Conservation (phyloP, 257 asterid species). For the Solanum dulcamara region DNA sequence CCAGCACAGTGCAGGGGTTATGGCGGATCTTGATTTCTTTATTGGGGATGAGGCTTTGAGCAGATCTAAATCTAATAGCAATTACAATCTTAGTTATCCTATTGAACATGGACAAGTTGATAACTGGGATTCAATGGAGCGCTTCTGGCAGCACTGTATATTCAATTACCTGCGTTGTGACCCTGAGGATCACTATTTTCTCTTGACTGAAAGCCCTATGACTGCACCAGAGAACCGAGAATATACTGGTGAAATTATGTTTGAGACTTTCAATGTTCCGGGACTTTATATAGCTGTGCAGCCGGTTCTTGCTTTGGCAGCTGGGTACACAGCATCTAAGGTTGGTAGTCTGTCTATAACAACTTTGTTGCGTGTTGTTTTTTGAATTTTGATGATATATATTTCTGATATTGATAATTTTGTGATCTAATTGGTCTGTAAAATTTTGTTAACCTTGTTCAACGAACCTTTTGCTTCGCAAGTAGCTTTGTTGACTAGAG, state of each 20-base stretch:
- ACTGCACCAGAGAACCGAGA: constrained; percentile 96
- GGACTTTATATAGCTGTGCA: constrained; percentile 93
- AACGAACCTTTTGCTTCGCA: neutral
- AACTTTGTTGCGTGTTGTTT: constrained; percentile 1
- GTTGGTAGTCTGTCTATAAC: constrained; percentile 25
- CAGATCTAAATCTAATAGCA: constrained; percentile 57
- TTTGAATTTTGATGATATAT: neutral
- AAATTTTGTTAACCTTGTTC: neutral
- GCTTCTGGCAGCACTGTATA: constrained; percentile 95
- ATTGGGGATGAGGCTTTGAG: constrained; percentile 81
- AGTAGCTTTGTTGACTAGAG: neutral
- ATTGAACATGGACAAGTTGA: constrained; percentile 87
- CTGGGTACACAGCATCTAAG: constrained; percentile 93
- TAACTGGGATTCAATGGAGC: constrained; percentile 95
- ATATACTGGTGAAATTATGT: constrained; percentile 93
- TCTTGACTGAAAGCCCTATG: constrained; percentile 85
- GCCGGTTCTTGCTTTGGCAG: constrained; percentile 97
- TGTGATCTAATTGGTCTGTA: neutral
- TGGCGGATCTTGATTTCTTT: constrained; percentile 93
- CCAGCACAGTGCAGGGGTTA: constrained; percentile 90
- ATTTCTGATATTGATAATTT: neutral
- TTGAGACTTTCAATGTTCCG: constrained; percentile 88
- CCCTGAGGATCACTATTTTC: constrained; percentile 95
- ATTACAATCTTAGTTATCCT: constrained; percentile 63
- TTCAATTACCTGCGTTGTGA: constrained; percentile 82